These are phyloP conservation scores for Coniochaeta sp. DNA, from an alignment of 2,329 filamentous ascomycete genomes.

Conservation along the genomic window DNA sequence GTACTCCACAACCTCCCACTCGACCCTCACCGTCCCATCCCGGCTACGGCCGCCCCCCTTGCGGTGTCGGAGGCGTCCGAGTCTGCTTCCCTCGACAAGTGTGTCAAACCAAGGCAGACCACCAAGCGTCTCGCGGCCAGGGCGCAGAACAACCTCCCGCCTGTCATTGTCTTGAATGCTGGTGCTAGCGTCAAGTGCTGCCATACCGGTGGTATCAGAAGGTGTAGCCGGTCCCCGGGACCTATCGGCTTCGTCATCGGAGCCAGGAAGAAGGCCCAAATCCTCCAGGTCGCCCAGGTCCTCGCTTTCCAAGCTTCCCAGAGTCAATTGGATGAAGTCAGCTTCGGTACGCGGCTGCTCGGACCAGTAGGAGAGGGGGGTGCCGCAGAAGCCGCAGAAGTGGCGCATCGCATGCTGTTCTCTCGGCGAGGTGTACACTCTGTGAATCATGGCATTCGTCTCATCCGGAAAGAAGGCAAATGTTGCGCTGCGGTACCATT, in stretches of 20 bases:
- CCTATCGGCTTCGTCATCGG: constrained; percentile 18
- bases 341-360: constrained; percentile 64
- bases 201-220: constrained; percentile 19
- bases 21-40: constrained; percentile 60
- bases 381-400: constrained; percentile 91
- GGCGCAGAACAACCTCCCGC: constrained; percentile 1
- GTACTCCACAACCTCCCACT: constrained; percentile 83
- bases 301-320: constrained; percentile 67
- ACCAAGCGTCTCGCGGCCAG: constrained; percentile 56
- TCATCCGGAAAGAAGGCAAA: constrained; percentile 74
- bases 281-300: constrained; percentile 69
- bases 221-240: constrained; percentile 17
- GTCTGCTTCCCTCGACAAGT: constrained; percentile 65
- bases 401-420: constrained; percentile 58
- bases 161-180: background rate
- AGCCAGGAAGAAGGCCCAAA: constrained; percentile 57
- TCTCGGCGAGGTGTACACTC: constrained; percentile 54
- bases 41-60: constrained; percentile 43
- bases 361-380: constrained; percentile 75
- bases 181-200: constrained; percentile 19
- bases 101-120: constrained; percentile 81
- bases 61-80: constrained; percentile 55
- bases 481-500: constrained; percentile 72
- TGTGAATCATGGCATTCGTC: constrained; percentile 56
- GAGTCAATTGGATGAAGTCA: constrained; percentile 70